Conservation (phyloP, 23 red algal genomes). For the Agarophyton chilense region DNA sequence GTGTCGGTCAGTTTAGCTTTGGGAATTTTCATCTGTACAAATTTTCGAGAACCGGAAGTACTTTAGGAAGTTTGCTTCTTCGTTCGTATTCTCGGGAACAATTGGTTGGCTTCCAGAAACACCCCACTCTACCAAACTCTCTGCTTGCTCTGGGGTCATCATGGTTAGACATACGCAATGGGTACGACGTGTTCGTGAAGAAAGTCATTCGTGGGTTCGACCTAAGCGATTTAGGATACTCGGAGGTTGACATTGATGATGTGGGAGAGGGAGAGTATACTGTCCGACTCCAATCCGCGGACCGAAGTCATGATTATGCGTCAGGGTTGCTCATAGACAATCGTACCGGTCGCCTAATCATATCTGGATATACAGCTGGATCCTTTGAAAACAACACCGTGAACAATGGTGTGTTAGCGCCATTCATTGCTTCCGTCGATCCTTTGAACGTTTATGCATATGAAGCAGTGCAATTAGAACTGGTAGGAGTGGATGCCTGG, state of each 20-base stretch:
- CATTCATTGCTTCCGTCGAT: constrained; percentile 49
- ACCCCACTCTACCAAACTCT: constrained; percentile 32
- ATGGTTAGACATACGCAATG: constrained; percentile 56
- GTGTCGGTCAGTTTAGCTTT: constrained; percentile 54
- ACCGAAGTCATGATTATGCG: constrained; percentile 57
- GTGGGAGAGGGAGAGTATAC: constrained; percentile 54
- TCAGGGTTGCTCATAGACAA: constrained; percentile 36
- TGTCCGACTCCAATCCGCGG: constrained; percentile 24
- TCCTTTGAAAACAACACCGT: constrained; percentile 4
- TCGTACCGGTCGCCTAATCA: constrained; percentile 34
- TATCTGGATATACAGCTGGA: constrained; percentile 54
- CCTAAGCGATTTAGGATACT: constrained; percentile 5
- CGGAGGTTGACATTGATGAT: constrained; percentile 59
- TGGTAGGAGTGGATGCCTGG: constrained; percentile 19
- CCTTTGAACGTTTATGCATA: constrained; percentile 42
- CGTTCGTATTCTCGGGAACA: constrained; percentile 58
- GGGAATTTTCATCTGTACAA: constrained; percentile 77
- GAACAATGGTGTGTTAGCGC: constrained; percentile 45
- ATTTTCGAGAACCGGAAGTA: background rate
- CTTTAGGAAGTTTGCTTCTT: constrained; percentile 46
- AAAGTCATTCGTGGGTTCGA: constrained; percentile 54
- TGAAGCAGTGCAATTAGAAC: constrained; percentile 30
- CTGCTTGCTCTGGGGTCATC: constrained; percentile 53
- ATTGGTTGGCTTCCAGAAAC: constrained; percentile 28
- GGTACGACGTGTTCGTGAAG: constrained; percentile 70